A percentile compares a stretch with the other conserved stretches of the same genome.
Evolutionary conservation across 2,329 filamentous ascomycete species (phyloP).

Genomic region (Rhexocercosporidium sp.): DNA sequence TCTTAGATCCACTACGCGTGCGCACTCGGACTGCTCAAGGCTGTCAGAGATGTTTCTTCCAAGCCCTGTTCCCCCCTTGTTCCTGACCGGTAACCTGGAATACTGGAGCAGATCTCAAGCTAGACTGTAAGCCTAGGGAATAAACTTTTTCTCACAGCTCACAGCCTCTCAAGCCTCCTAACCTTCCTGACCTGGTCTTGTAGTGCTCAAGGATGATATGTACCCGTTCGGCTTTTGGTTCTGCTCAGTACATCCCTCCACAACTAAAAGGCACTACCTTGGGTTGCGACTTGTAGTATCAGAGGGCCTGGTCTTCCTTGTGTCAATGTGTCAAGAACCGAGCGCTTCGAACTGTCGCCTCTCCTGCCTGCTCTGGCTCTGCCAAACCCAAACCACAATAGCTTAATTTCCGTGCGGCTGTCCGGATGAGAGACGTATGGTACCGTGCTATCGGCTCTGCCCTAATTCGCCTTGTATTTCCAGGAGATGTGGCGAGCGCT

Average conservation of each 20-base stretch:
- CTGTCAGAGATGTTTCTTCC: constrained; percentile 1
- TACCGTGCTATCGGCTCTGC: not conserved
- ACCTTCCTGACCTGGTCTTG: not conserved
- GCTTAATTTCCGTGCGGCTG: not conserved
- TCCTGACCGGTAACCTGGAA: constrained; percentile 7
- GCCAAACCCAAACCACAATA: not conserved
- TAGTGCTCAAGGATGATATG: not conserved
- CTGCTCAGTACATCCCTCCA: not conserved
- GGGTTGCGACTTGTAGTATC: not conserved
- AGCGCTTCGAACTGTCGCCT: not conserved
- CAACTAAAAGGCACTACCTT: not conserved
- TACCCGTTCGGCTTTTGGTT: not conserved
- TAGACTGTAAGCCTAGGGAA: not conserved
- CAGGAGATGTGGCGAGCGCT: not conserved
- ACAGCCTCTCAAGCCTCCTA: not conserved
- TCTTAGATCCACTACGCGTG: constrained; percentile 10
- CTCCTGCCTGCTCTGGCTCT: not conserved
- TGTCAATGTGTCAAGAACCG: not conserved
- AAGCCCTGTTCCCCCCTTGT: not conserved
- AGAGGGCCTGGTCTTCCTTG: not conserved
- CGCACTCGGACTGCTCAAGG: constrained; percentile 2
- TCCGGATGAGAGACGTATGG: not conserved
- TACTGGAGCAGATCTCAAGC: constrained; percentile 8
- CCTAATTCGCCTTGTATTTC: constrained; percentile 3
- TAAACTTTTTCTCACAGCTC: not conserved